Conservation (phyloP, 2,329 filamentous ascomycete genomes). For the Trichoderma harzianum region DNA sequence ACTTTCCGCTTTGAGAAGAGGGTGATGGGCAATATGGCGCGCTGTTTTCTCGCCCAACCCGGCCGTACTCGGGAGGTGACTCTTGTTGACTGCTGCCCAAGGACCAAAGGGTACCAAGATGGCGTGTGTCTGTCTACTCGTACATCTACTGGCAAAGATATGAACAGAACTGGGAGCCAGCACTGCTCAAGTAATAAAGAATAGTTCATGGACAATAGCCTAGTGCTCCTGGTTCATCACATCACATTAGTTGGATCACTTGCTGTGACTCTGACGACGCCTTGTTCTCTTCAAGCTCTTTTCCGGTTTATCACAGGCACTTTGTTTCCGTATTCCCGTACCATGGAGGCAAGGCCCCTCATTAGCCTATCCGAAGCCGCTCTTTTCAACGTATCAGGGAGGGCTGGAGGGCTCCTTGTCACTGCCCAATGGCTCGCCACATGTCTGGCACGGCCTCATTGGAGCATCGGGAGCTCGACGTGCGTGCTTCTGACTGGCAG, state of each 20-base stretch:
- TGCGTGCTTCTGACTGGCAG: slow-evolving; percentile 8
- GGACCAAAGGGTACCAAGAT: background rate
- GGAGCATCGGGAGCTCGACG: background rate
- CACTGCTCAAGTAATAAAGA: background rate
- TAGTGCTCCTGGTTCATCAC: background rate
- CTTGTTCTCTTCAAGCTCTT: background rate
- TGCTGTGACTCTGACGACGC: background rate
- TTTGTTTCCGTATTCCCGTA: background rate
- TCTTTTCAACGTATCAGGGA: slow-evolving; percentile 2
- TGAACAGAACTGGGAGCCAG: background rate
- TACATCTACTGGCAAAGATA: background rate
- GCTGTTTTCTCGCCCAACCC: background rate
- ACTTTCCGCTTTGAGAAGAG: background rate
- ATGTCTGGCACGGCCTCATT: slow-evolving; percentile 9
- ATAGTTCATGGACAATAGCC: background rate
- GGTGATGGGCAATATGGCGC: background rate
- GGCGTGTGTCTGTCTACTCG: background rate
- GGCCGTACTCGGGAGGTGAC: background rate
- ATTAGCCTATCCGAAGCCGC: background rate
- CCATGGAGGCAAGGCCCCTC: background rate
- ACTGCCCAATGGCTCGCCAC: slow-evolving; percentile 4
- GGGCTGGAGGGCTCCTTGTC: background rate
- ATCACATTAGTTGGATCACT: background rate
- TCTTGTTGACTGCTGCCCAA: background rate
- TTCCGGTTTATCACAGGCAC: background rate